These are phyloP conservation scores for Vicia faba DNA, from an alignment of 306 rosid genomes.

Conservation along the genomic window DNA sequence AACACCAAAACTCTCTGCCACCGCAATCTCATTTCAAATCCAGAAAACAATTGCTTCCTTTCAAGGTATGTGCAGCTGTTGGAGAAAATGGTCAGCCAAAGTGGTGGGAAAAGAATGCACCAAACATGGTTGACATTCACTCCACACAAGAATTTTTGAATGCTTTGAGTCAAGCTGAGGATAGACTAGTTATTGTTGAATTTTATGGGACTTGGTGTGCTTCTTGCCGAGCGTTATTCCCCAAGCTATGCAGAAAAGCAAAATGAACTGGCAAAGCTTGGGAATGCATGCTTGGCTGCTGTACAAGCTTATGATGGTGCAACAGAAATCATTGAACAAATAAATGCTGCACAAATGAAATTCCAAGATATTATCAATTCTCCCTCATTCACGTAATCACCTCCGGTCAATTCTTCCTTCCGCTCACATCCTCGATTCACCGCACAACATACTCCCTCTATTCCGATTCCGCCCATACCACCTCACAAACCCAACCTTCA, in stretches of 20 bases:
- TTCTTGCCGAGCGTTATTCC: constrained; percentile 96
- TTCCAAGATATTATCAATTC: constrained; percentile 88
- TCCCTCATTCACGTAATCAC: no score
- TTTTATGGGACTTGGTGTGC: constrained; percentile 99
- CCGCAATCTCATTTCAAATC: no score
- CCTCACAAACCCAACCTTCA: no score
- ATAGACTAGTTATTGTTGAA: constrained; percentile 92
- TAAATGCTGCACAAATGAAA: constrained; percentile 85
- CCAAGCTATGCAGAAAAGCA: no score
- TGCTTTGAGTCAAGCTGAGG: no score
- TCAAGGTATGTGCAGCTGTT: constrained; percentile 79
- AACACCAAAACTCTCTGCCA: no score
- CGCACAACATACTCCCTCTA: no score
- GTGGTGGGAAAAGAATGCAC: constrained; percentile 98
- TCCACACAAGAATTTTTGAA: constrained; percentile 88
- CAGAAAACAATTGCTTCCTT: no score
- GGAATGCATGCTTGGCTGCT: constrained; percentile 77
- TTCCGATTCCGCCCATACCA: no score
- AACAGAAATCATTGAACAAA: constrained; percentile 74
- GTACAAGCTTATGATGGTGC: constrained; percentile 84
- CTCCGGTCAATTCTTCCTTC: no score
- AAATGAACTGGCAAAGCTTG: constrained; percentile 70
- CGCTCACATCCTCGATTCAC: no score
- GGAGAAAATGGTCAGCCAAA: constrained; percentile 88
- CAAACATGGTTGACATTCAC: constrained; percentile 91